Evolutionary conservation across 495 filamentous ascomycete genomes (phyloP), one percentile per base, ranked within the genome.

Genomic region (Entonaema liquescens): DNA sequence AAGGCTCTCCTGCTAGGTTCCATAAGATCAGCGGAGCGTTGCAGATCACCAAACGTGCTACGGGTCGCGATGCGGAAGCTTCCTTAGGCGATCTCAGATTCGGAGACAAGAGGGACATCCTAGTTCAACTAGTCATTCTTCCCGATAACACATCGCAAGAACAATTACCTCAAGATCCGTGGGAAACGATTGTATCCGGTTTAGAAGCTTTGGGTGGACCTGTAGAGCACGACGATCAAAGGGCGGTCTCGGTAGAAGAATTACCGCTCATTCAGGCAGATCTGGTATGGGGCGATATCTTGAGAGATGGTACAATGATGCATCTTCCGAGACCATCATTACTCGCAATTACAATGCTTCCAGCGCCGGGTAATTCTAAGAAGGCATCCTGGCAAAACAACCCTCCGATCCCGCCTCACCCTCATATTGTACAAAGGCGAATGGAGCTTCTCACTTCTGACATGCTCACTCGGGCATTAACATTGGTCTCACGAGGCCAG

Each of bases 371-470:
- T 5, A 88, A 83, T 53, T 78, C 83, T 72, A 93, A 90, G 77
- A 88, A 88, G 78, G 83, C 84, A 67, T 62, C 79, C 44, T 79
- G 88, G 88, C 60, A 87, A 83, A 76, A 89, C 88, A 62, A 93
- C 42, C 94, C 94, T 25, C 92, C 94, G 8, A 98, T 99, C 65
- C 95, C 95, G 17, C 96, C 95, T 35, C 95, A 98, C 71, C 95
- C 95, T 3, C 92, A 91, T 58, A 93, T 99, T 60, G 96, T 99
- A 8, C 95, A 99, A 79, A 89, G 95, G 38, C 90, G 95, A 47
- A 99, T 99, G 95, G 95, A 99, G 80, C 83, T 99, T 3, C 86
- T 99, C 28, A 98, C 96, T 1, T 98, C 96, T 3, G 95, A 99
- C 78, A 99, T 99, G 95, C 84, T 99, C 61, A 97, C 93, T 9